phyloP scores from a whole-genome alignment of 768 basidiomycete species.

The Termitomyces sp. region DNA sequence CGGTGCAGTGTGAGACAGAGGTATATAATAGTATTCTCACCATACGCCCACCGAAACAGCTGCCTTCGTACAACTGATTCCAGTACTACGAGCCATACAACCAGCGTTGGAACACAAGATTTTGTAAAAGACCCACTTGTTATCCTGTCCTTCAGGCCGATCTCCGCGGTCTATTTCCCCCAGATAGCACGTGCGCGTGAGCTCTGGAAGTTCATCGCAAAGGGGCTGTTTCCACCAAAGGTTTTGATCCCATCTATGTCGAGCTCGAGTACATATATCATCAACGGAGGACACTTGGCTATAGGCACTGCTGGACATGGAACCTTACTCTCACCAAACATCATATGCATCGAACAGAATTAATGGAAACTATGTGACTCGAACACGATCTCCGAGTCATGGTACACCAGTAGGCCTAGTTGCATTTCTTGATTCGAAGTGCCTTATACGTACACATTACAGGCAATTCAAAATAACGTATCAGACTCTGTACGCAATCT shows the following conservation, averaged over 20 bases:
- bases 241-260: neutral
- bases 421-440: neutral
- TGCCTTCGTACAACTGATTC: neutral
- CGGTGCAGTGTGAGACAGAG: neutral
- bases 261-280: neutral
- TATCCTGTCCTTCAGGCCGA: neutral
- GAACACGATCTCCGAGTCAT: neutral
- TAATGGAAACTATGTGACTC: neutral
- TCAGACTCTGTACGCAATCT: conserved; percentile 57
- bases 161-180: neutral
- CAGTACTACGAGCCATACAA: too few relatives aligned
- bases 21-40: neutral
- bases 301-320: neutral
- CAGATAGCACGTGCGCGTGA: neutral
- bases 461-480: conserved; percentile 39
- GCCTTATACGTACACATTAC: neutral
- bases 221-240: neutral
- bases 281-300: neutral
- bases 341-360: neutral
- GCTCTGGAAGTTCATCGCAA: too few relatives aligned
- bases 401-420: neutral
- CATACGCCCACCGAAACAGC: neutral
- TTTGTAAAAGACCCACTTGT: neutral
- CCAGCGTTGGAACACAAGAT: neutral
- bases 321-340: neutral